A percentile compares a stretch with the other conserved stretches of the same genome.
phyloP scores from a whole-genome alignment of 208 protist genomes.

The Sergeia podlipaevii region DNA sequence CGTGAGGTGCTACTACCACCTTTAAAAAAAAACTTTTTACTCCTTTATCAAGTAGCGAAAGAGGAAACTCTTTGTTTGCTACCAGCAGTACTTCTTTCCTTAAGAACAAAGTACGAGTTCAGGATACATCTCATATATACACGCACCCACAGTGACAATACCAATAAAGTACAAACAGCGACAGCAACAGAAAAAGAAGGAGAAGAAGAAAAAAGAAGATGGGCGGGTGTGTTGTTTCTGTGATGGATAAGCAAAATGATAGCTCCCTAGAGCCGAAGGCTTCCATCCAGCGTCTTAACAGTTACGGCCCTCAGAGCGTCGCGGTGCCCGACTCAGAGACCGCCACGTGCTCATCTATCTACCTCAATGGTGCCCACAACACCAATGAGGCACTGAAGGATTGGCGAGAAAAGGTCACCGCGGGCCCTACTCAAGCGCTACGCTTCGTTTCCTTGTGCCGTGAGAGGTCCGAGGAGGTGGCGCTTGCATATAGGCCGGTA shows the following conservation, averaged over 20 bases:
- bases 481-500: constrained; percentile 33
- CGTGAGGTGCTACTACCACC: too few relatives aligned
- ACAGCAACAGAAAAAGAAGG: too few relatives aligned
- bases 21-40: too few relatives aligned
- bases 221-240: constrained; percentile 11
- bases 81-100: neutral
- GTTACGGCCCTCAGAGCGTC: constrained; percentile 8
- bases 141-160: constrained; percentile 1
- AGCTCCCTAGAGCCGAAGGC: constrained; percentile 10
- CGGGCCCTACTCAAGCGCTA: constrained; percentile 15
- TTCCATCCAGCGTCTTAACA: neutral
- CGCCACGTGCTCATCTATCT: constrained; percentile 15
- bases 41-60: too few relatives aligned
- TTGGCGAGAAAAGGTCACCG: constrained; percentile 20
- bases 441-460: constrained; percentile 8
- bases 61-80: too few relatives aligned
- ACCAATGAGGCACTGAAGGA: constrained; percentile 5
- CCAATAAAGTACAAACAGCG: too few relatives aligned
- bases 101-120: neutral
- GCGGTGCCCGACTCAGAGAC: constrained; percentile 19
- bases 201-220: constrained; percentile 8
- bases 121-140: neutral
- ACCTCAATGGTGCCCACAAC: constrained; percentile 8
- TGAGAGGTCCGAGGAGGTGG: constrained; percentile 1
- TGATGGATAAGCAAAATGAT: constrained; percentile 10